Conservation (phyloP, 768 basidiomycete species). For the Daedaleopsis nitida region DNA sequence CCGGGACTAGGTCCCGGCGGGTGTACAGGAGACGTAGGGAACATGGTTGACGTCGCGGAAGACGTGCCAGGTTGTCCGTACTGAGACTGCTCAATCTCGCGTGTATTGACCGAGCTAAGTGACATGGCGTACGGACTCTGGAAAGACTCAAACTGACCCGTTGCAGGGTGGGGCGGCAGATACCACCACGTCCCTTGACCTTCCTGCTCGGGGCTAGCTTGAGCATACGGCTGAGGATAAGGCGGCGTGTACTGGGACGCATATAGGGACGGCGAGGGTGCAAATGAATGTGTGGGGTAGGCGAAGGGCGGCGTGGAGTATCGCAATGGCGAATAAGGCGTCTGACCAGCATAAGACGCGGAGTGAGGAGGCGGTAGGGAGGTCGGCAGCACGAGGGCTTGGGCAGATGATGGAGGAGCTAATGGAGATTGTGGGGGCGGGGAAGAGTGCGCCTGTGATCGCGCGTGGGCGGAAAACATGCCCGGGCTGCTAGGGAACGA, state of each 20-base stretch:
- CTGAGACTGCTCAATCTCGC: constrained; percentile 21
- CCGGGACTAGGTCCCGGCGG: constrained; percentile 10
- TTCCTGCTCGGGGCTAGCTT: constrained; percentile 34
- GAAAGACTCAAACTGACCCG: constrained; percentile 25
- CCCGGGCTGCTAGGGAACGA: constrained; percentile 20
- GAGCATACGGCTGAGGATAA: constrained; percentile 41
- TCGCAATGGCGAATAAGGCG: constrained; percentile 26
- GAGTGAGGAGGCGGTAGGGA: constrained; percentile 18
- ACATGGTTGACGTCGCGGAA: background rate
- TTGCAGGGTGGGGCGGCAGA: constrained; percentile 35
- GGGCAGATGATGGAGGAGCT: constrained; percentile 11
- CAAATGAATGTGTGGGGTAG: constrained; percentile 27
- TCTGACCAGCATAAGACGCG: constrained; percentile 21
- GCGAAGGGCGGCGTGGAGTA: constrained; percentile 32
- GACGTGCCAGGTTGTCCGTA: constrained; percentile 13
- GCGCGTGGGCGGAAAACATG: constrained; percentile 20
- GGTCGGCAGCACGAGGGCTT: constrained; percentile 12
- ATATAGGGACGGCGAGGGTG: constrained; percentile 22
- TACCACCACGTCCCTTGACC: constrained; percentile 59
- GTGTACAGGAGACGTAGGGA: constrained; percentile 16
- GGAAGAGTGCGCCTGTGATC: constrained; percentile 22
- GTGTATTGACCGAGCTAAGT: constrained; percentile 18
- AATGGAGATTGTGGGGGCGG: constrained; percentile 25
- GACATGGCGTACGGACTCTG: constrained; percentile 25
- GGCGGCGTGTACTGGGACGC: constrained; percentile 38